phyloP scores from a whole-genome alignment of 2,329 filamentous ascomycete species.

The Boeremia lycopersici region DNA sequence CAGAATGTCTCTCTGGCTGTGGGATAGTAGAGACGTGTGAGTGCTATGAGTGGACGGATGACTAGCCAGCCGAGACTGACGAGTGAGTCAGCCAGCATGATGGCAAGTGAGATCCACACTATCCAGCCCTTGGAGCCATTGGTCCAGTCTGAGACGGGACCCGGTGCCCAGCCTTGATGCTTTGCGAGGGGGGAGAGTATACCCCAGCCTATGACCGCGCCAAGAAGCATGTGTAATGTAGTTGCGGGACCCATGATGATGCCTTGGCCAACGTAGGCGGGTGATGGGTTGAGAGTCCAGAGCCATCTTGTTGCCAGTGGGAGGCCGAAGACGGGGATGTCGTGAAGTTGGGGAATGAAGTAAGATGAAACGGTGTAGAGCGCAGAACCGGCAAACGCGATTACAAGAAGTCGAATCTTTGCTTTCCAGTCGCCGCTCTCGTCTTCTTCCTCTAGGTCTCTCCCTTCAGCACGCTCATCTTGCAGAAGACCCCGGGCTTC shows the following conservation, averaged over 20 bases:
- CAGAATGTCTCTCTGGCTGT: conserved; percentile 34
- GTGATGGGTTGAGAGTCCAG: conserved; percentile 94
- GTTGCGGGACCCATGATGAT: conserved; percentile 98
- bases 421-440: conserved; percentile 62
- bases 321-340: conserved; percentile 84
- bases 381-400: conserved; percentile 66
- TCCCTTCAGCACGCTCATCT: conserved; percentile 24
- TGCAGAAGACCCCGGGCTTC: conserved; percentile 47
- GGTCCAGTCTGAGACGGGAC: conserved; percentile 86
- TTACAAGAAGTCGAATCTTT: conserved; percentile 64
- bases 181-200: conserved; percentile 90
- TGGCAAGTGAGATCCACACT: conserved; percentile 92
- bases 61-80: conserved; percentile 84
- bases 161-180: conserved; percentile 84
- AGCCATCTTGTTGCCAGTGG: conserved; percentile 80
- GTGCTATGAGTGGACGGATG: conserved; percentile 64
- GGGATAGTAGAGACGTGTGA: conserved; percentile 50
- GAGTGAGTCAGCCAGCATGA: conserved; percentile 94
- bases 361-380: conserved; percentile 79
- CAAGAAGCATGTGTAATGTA: conserved; percentile 92
- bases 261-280: conserved; percentile 96
- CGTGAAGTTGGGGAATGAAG: conserved; percentile 83
- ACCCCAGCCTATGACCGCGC: conserved; percentile 88
- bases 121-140: conserved; percentile 97
- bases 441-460: conserved; percentile 33